A percentile compares a stretch with the other conserved stretches of the same genome.
These are phyloP conservation scores for Mycena galericulata DNA, from an alignment of 768 basidiomycete genomes.

Conservation along the genomic window DNA sequence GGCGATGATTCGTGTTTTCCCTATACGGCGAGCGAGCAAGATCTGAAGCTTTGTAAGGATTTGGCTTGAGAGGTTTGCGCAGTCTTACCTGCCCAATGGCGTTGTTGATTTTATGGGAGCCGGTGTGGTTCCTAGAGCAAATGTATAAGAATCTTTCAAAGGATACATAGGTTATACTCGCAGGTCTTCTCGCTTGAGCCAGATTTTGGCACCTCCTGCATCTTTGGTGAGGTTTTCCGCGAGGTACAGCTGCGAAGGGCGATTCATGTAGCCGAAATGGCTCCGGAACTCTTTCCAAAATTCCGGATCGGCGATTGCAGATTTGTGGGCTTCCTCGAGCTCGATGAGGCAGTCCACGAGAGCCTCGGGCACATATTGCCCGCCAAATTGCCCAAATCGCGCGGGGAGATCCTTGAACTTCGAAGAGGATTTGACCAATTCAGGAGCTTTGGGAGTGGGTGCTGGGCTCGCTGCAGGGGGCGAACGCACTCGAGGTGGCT, in stretches of 20 bases:
- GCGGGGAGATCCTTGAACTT: slow-evolving; percentile 70
- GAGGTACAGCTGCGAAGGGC: slow-evolving; percentile 91
- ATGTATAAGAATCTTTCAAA: slow-evolving; percentile 14
- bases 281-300: slow-evolving; percentile 94
- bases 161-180: slow-evolving; percentile 47
- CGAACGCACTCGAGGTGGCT: slow-evolving; percentile 51
- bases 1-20: slow-evolving; percentile 97
- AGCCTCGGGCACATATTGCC: slow-evolving; percentile 97
- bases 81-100: slow-evolving; percentile 88
- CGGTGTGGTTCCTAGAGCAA: slow-evolving; percentile 90
- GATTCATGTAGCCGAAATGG: slow-evolving; percentile 93
- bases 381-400: slow-evolving; percentile 95
- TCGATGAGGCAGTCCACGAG: slow-evolving; percentile 94
- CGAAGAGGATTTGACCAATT: slow-evolving; percentile 44
- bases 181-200: slow-evolving; percentile 97
- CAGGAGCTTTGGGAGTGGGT: slow-evolving; percentile 44
- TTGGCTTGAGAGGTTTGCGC: background rate
- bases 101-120: slow-evolving; percentile 99
- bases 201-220: slow-evolving; percentile 94
- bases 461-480: slow-evolving; percentile 43
- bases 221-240: slow-evolving; percentile 92
- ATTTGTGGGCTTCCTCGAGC: slow-evolving; percentile 90
- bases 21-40: slow-evolving; percentile 91
- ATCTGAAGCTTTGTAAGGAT: slow-evolving; percentile 64
- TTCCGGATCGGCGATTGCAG: slow-evolving; percentile 86